Base-by-base conservation (phyloP, 148 eudicot species). In the Fagopyrum homotropicum region DNA sequence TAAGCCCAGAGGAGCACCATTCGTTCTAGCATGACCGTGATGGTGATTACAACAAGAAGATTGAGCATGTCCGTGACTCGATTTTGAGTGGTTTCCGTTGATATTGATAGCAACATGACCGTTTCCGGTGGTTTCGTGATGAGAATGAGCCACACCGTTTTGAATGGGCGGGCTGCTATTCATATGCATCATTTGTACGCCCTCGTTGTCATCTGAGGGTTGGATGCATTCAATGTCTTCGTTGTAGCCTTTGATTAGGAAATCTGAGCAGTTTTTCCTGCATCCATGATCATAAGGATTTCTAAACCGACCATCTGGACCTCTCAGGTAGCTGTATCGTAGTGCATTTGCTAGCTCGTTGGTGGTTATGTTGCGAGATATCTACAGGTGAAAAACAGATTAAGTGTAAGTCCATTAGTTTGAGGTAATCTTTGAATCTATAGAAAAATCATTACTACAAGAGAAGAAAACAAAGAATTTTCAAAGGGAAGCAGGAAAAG, bases 361-460 rank as follows among this genome's bases (percentile, higher is more conserved):
- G 59, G 99, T 96, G 15, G 99, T 96, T 29, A 96, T 89, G 76
- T 96, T 96, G 71, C 97, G 99, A n/a, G 98, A 89, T 78, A 96
- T 91, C 99, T 96, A 92, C 77, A 78, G n/a, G 5, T 14, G 15
- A 66, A 40, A 11, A 72, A 46, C 74, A 47, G 7, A 72, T 9
- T 46, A 8, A 66, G 71, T 7, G 12, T 10, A n/a, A 63, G 12
- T 63, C 17, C 47, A 66, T 35, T 40, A 10, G 19, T 35, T 66
- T 35, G 15, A 66, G 12, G 44, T 66, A 66, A 66, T 43, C 9
- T 40, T 43, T 66, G 4, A 35, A 66, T 1, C 9, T 1, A 5
- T 55, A 55, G 22, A 4, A 55, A 0, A 55, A n/a, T 55, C 26
- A 55, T 55, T 55, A 9, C 14, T 55, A 15, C 5, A n/a, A 56